A percentile compares a stretch with the other conserved stretches of the same genome.
phyloP scores from a whole-genome alignment of 805 yeast species.

The Cyberlindnera mississippiensis region DNA sequence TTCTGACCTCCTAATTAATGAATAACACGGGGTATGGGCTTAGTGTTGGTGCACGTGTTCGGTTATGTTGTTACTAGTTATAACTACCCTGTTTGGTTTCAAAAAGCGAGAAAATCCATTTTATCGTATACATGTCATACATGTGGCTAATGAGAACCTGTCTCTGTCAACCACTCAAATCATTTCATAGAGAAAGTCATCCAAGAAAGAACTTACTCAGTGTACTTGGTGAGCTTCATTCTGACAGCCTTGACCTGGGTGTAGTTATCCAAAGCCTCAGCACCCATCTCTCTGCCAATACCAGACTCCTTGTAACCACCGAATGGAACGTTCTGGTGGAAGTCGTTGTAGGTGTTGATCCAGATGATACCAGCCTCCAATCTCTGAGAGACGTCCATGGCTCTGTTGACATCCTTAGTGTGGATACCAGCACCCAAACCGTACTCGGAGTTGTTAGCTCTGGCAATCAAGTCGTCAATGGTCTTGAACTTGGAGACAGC shows the following conservation, averaged over 20 bases:
- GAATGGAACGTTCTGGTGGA: conserved; percentile 64
- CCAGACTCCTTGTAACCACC: conserved; percentile 71
- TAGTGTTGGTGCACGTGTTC: no score
- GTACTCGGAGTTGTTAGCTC: conserved; percentile 56
- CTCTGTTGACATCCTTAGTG: conserved; percentile 50
- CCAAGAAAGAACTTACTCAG: conserved; percentile 6
- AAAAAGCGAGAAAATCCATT: background rate
- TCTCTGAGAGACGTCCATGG: conserved; percentile 49
- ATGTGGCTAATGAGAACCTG: background rate
- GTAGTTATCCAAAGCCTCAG: conserved; percentile 61
- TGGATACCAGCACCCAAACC: conserved; percentile 70
- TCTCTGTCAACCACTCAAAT: background rate
- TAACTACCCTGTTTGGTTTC: no score
- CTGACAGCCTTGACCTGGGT: conserved; percentile 65
- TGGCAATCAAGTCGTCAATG: conserved; percentile 49
- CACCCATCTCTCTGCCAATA: conserved; percentile 72
- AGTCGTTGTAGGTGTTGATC: conserved; percentile 66
- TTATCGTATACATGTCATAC: background rate
- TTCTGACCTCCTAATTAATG: no score
- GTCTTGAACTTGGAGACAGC: conserved; percentile 55
- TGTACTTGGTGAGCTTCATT: conserved; percentile 34
- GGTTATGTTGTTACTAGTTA: no score
- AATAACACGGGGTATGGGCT: no score
- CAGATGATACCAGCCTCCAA: conserved; percentile 61
- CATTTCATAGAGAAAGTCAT: background rate